Base-by-base conservation (phyloP, 2,329 filamentous ascomycete genomes). In the Sporothrix phasma region DNA sequence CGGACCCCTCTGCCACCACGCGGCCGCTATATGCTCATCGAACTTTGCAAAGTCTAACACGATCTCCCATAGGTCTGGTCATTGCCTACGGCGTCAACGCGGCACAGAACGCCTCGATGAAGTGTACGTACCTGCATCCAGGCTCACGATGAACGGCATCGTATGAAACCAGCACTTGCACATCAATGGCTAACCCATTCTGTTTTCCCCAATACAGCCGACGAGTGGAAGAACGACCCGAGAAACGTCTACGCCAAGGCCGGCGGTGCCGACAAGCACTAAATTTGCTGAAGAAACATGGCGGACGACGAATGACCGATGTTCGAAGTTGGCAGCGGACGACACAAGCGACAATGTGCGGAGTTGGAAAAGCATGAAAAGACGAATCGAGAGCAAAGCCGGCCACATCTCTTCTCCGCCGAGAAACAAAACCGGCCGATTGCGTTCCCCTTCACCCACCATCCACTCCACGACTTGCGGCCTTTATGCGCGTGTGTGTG, bases 141-240 rank as follows among this genome's bases (percentile, higher is more conserved):
- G 24, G 10, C 2, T 6, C 7, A 17, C 26, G 26, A 10, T 17
- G 24, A 15, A 7, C 24, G 11, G 6, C 4, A 29, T 15, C 24
- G 24, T n/a, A 2, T 17, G 3, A 13, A 22, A 31, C 15, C 10
- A 17, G 22, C 15, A 15, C 15, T 41, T 7, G 41, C 17, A n/a
- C 5, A 19, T n/a, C n/a, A 3, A 39, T 15, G n/a, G 41, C 60
- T 47, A 61, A 24, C 17, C 39, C 26, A 2, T 11, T 26, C n/a
- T 19, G 10, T 62, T 26, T 54, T 63, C 58, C 68, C 17, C 10
- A 63, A 60, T 53, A 64, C 64, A 97, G 93, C 86, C 81, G 90
- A 89, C 72, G 91, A 97, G 81, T 97, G 85, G 86, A 95, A 92
- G 87, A 95, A 96, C 83, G 93, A 97, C 80, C 91, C 92, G 70